A percentile compares a stretch with the other conserved stretches of the same genome.
phyloP scores from a whole-genome alignment of 169 alveolate genomes.

The Plasmodium adleri region DNA sequence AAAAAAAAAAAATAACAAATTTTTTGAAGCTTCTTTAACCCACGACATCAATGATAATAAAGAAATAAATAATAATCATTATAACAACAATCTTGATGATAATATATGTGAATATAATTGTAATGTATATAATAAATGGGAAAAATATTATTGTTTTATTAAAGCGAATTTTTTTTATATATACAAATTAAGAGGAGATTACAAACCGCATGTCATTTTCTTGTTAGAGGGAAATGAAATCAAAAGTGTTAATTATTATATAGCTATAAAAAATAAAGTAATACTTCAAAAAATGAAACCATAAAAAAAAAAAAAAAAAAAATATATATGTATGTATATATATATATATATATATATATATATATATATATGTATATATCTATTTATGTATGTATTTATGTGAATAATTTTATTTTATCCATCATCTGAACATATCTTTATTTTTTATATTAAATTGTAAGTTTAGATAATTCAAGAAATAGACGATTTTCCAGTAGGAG shows the following conservation, averaged over 20 bases:
- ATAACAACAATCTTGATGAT: constrained; percentile 4
- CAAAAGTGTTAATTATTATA: constrained; percentile 30
- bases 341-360: too few species aligned
- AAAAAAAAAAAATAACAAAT: constrained; percentile 32
- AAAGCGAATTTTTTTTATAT: constrained; percentile 60
- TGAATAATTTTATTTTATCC: background rate
- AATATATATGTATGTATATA: too few species aligned
- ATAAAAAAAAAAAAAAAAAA: background rate
- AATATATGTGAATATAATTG: background rate
- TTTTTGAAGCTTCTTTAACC: background rate
- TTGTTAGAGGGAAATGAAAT: constrained; percentile 40
- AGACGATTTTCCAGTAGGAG: constrained; percentile 10
- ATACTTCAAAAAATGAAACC: background rate
- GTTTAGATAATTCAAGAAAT: constrained; percentile 35
- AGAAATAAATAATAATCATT: background rate
- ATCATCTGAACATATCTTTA: background rate
- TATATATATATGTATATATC: background rate
- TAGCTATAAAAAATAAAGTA: constrained; percentile 61
- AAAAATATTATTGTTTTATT: constrained; percentile 42
- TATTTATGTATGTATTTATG: too few species aligned
- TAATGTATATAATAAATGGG: constrained; percentile 27
- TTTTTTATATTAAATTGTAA: background rate
- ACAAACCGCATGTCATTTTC: constrained; percentile 32
- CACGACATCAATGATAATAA: background rate
- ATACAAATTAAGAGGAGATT: constrained; percentile 40